These are phyloP conservation scores for Schoenoplectus tabernaemontani DNA, from an alignment of 202 grass and related monocot species.

Conservation along the genomic window DNA sequence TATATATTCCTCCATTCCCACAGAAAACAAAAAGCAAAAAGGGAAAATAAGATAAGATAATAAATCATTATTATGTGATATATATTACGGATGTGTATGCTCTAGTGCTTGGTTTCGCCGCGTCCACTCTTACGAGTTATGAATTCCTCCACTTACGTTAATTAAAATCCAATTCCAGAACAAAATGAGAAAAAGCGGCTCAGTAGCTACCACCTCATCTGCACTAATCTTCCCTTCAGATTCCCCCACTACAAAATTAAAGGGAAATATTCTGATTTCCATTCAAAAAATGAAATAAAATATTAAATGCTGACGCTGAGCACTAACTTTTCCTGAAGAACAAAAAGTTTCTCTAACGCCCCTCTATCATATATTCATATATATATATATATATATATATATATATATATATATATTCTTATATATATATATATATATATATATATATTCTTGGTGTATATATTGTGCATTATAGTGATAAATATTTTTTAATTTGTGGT, in stretches of 20 bases:
- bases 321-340: constrained; percentile 36
- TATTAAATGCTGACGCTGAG: constrained; percentile 5
- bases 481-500: neutral
- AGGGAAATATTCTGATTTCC: constrained; percentile 49
- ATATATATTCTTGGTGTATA: too few species aligned
- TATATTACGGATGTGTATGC: neutral
- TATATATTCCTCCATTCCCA: too few species aligned
- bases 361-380: too few species aligned
- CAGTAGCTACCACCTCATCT: constrained; percentile 7
- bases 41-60: neutral
- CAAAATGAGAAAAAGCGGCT: neutral
- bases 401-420: too few species aligned
- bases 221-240: constrained; percentile 6
- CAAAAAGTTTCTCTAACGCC: constrained; percentile 8
- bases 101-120: constrained; percentile 10
- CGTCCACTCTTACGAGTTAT: neutral
- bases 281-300: constrained; percentile 25
- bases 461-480: neutral
- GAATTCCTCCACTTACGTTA: neutral
- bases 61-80: neutral
- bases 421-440: too few species aligned
- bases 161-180: neutral
- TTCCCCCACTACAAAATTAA: constrained; percentile 3
- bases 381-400: too few species aligned
- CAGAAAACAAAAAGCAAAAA: neutral